Evolutionary conservation across 108 stramenopile genomes (phyloP), one percentile per base, ranked within the genome.

Genomic region (Nannochloropsis salina): DNA sequence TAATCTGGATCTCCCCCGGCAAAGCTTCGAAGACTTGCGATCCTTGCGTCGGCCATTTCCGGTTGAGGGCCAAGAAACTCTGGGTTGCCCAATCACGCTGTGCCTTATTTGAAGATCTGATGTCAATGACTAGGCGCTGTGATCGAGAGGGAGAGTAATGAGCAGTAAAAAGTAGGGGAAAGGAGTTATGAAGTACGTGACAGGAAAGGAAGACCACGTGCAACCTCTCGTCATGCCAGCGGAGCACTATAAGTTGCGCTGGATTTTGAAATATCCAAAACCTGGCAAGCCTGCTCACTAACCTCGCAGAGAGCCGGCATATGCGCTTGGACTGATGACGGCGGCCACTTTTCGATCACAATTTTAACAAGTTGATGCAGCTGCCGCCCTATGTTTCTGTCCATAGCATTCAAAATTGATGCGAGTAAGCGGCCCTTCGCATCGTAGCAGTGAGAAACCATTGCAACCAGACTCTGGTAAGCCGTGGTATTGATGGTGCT

Each of bases 391-490:
- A 8, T 74, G n/a, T 74, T 74, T 15, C 61, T n/a, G 6, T 74
- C n/a, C 61, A 74, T 74, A 1, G 61, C 61, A 6, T 6, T n/a
- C 61, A 74, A 74, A 74, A 74, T 74, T 2, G n/a, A n/a, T 74
- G 61, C 61, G n/a, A 74, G 61, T n/a, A 74, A 74, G 61, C 61
- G 61, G 6, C 61, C 61, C n/a, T 74, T n/a, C 61, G 61, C 61
- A n/a, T 74, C 61, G 61, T 74, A 74, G 61, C 61, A 74, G 61
- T 74, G 61, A n/a, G 61, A 74, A 74, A 74, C 61, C 15, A 74
- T 74, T n/a, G 61, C 61, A 74, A 15, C 15, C 61, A 74, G 15
- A 74, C 61, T 8, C 61, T 74, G 61, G n/a, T 74, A 74, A n/a
- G 61, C 61, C n/a, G 61, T n/a, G 61, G 20, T 74, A n/a, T 6